Evolutionary conservation across 2,329 filamentous ascomycete species (phyloP).

Genomic region (Phaeoacremonium minimum): DNA sequence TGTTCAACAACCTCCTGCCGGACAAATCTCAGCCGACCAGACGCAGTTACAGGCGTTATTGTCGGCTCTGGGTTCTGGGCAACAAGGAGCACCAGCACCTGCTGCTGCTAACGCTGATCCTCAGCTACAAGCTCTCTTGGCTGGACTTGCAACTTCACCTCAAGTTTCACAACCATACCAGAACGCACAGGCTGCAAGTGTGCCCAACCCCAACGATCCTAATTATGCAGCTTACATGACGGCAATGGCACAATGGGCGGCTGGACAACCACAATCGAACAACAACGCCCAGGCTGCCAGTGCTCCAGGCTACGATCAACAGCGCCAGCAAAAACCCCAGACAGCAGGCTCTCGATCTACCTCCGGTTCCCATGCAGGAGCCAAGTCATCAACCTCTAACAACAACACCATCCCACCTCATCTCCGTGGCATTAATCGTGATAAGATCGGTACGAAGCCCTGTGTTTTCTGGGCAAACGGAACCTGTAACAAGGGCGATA

Average conservation of each 20-base stretch:
- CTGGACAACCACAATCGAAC: conserved; percentile 6
- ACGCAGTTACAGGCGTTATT: conserved; percentile 19
- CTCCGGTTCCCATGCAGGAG: conserved; percentile 22
- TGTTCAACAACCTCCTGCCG: conserved; percentile 10
- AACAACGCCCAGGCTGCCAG: not conserved
- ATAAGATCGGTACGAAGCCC: conserved; percentile 60
- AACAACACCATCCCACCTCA: conserved; percentile 20
- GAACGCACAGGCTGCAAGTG: conserved; percentile 11
- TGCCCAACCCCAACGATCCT: conserved; percentile 28
- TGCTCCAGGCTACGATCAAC: not conserved
- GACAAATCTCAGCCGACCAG: conserved; percentile 13
- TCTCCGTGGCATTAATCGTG: conserved; percentile 45
- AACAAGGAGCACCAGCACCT: conserved; percentile 10
- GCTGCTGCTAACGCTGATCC: conserved; percentile 17
- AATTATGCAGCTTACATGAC: conserved; percentile 24
- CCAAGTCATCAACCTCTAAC: conserved; percentile 1
- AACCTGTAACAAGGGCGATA: conserved; percentile 67
- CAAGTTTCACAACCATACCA: conserved; percentile 10
- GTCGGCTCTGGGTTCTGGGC: conserved; percentile 13
- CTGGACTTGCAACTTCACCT: conserved; percentile 24
- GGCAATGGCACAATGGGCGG: conserved; percentile 27
- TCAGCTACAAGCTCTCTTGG: conserved; percentile 38
- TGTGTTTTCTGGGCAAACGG: conserved; percentile 69
- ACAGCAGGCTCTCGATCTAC: conserved; percentile 9
- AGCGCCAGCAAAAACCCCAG: not conserved